Conservation (phyloP, 208 protist genomes). For the Sergeia podlipaevii region DNA sequence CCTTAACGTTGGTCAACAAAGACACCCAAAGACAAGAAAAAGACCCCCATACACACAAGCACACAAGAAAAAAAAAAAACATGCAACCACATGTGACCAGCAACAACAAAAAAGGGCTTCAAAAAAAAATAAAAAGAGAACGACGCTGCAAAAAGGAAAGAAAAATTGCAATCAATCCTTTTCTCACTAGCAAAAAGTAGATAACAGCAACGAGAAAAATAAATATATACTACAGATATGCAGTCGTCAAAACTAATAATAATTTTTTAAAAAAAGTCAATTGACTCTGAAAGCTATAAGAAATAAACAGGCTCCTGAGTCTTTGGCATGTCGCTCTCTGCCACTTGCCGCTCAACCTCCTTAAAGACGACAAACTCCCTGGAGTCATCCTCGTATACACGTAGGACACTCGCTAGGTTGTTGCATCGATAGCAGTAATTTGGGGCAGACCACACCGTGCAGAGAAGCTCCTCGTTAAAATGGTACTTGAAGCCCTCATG, state of each 20-base stretch:
- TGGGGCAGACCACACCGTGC: conserved; percentile 98
- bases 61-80: too few relatives aligned
- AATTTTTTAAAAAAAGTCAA: too few relatives aligned
- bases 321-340: conserved; percentile 21
- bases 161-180: too few relatives aligned
- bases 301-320: conserved; percentile 63
- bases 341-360: conserved; percentile 63
- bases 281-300: too few relatives aligned
- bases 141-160: background rate
- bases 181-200: background rate
- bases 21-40: too few relatives aligned
- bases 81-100: too few relatives aligned
- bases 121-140: conserved; percentile 10
- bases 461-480: conserved; percentile 81
- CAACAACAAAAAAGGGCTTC: too few relatives aligned
- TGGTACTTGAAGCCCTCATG: conserved; percentile 91
- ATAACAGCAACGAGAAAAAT: background rate
- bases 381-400: conserved; percentile 88
- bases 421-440: conserved; percentile 98
- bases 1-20: too few relatives aligned
- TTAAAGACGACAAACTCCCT: conserved; percentile 82
- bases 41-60: too few relatives aligned
- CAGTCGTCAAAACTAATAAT: too few relatives aligned
- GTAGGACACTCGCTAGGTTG: conserved; percentile 92
- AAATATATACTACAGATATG: too few relatives aligned